phyloP scores from a whole-genome alignment of 192 early-diverging fungal genomes.

The Physocladia obscura region DNA sequence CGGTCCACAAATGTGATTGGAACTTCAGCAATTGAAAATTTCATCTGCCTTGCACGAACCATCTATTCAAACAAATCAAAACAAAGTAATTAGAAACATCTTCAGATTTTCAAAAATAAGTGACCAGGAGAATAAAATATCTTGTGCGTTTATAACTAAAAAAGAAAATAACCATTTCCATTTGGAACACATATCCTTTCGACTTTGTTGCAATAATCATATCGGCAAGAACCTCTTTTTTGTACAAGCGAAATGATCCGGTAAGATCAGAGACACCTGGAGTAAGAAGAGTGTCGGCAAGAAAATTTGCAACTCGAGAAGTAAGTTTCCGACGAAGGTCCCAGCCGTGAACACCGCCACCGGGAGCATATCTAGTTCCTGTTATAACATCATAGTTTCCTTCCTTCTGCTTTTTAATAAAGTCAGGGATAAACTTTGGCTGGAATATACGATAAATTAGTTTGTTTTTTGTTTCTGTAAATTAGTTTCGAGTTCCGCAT shows the following conservation, averaged over 20 bases:
- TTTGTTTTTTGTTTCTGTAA: no score
- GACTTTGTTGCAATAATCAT: conserved; percentile 87
- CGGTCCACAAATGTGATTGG: conserved; percentile 99
- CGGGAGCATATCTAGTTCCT: conserved; percentile 83
- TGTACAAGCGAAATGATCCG: conserved; percentile 95
- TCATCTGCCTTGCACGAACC: conserved; percentile 90
- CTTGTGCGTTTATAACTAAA: not conserved
- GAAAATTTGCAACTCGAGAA: conserved; percentile 95
- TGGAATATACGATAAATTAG: no score
- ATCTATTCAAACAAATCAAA: no score
- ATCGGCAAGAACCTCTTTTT: conserved; percentile 80
- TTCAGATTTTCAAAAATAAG: not conserved
- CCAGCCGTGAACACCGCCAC: conserved; percentile 98
- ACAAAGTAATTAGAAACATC: no score
- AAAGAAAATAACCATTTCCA: conserved; percentile 77
- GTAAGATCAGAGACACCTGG: conserved; percentile 93
- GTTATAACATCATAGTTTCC: conserved; percentile 90
- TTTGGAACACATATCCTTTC: conserved; percentile 98
- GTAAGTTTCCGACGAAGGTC: conserved; percentile 93
- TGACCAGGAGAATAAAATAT: not conserved
- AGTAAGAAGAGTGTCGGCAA: conserved; percentile 82
- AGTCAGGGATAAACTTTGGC: conserved; percentile 96
- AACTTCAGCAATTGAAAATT: conserved; percentile 81
- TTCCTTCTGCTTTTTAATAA: conserved; percentile 82
- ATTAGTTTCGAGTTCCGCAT: no score